Conservation (phyloP, 1,139 yeast genomes). For the Pichia sp. region DNA sequence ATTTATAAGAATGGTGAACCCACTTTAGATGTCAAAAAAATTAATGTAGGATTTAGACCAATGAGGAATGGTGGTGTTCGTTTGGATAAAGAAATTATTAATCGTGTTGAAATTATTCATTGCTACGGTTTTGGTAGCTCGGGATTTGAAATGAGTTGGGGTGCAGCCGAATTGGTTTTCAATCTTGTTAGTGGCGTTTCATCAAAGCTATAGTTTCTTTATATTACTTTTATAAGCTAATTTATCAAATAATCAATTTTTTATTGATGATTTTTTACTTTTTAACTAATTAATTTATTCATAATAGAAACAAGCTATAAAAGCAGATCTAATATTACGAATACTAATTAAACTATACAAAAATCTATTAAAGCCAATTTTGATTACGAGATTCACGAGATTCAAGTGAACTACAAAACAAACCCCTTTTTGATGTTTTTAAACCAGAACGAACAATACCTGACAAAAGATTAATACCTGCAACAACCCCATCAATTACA, state of each 20-base stretch:
- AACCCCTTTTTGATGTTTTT: conserved; percentile 22
- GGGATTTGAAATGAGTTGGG: conserved; percentile 65
- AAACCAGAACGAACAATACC: conserved; percentile 22
- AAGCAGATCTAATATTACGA: not conserved
- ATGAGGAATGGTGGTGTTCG: conserved; percentile 59
- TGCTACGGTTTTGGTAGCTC: conserved; percentile 73
- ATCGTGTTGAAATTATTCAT: conserved; percentile 38
- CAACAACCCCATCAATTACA: conserved; percentile 28
- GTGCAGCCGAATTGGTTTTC: conserved; percentile 46
- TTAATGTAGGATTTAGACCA: conserved; percentile 73
- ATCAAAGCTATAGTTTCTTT: conserved; percentile 1
- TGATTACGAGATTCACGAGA: conserved; percentile 11
- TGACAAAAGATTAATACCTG: conserved; percentile 24
- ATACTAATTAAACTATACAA: not conserved
- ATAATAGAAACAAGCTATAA: too few species aligned
- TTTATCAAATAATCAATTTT: too few species aligned
- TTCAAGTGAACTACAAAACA: conserved; percentile 16
- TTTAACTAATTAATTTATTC: too few species aligned
- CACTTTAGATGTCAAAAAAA: conserved; percentile 37
- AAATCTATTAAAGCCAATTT: conserved; percentile 3
- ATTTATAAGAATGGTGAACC: conserved; percentile 26
- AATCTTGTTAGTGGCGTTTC: conserved; percentile 13
- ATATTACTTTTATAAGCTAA: not conserved
- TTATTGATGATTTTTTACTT: too few species aligned
- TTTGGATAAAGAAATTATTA: conserved; percentile 36